Evolutionary conservation across 2,329 filamentous ascomycete species (phyloP).

Genomic region (Fusarium guadeloupense): DNA sequence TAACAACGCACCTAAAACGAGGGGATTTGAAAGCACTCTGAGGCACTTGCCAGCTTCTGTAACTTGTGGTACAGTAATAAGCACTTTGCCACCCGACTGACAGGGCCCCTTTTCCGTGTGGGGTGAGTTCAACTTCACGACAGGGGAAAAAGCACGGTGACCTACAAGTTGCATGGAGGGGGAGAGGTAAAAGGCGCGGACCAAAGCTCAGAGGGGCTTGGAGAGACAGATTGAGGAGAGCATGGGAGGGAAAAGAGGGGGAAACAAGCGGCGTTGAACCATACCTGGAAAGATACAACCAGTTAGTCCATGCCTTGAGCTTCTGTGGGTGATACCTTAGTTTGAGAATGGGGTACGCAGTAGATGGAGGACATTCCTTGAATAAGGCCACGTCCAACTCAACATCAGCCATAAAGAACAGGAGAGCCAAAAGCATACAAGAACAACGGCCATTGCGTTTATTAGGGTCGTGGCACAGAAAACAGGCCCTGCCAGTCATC

Average conservation of each 20-base stretch:
- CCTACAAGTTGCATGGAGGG: conserved; percentile 23
- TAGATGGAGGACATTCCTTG: background rate
- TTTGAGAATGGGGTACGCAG: background rate
- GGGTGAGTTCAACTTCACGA: conserved; percentile 34
- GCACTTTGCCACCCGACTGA: conserved; percentile 35
- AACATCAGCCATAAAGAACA: background rate
- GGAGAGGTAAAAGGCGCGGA: conserved; percentile 29
- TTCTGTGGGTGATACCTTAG: background rate
- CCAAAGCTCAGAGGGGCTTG: conserved; percentile 15
- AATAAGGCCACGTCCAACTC: background rate
- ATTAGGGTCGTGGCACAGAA: conserved; percentile 35
- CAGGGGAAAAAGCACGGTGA: conserved; percentile 28
- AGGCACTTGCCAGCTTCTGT: conserved; percentile 10
- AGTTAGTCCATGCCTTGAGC: background rate
- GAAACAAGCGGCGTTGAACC: conserved; percentile 5
- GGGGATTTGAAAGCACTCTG: conserved; percentile 7
- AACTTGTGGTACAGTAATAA: conserved; percentile 6
- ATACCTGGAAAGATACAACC: conserved; percentile 1
- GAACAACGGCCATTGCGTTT: conserved; percentile 1
- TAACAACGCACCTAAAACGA: conserved; percentile 3
- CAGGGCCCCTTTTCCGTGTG: conserved; percentile 32
- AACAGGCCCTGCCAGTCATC: conserved; percentile 34
- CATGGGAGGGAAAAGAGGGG: conserved; percentile 18
- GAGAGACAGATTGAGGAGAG: conserved; percentile 15
- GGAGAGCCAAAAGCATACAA: background rate